Conservation (phyloP, 2,329 filamentous ascomycete genomes). For the Zalaria sp. region DNA sequence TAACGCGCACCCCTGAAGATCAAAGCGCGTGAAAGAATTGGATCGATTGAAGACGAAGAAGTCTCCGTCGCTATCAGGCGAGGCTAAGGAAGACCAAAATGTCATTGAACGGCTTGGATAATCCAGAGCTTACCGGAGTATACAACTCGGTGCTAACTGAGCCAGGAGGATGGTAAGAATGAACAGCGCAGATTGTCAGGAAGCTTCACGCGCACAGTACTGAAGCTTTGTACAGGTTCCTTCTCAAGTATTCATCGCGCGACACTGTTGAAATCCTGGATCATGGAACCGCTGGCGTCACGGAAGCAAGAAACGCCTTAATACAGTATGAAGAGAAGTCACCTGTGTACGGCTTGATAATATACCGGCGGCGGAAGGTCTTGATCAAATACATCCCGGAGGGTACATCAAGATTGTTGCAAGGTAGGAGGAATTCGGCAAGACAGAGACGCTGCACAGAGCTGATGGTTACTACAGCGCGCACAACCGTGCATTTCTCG, state of each 20-base stretch:
- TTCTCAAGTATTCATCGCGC: constrained; percentile 79
- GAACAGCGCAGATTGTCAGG: no score
- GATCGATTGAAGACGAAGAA: no score
- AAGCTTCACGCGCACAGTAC: background rate
- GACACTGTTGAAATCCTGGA: constrained; percentile 73
- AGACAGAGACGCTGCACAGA: background rate
- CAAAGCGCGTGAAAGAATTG: no score
- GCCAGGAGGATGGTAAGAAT: constrained; percentile 80
- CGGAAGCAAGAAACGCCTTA: constrained; percentile 68
- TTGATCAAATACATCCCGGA: constrained; percentile 88
- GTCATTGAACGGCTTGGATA: constrained; percentile 93
- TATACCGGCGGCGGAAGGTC: constrained; percentile 80
- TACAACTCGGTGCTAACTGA: constrained; percentile 68
- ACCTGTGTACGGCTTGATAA: constrained; percentile 81
- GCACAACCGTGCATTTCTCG: constrained; percentile 58
- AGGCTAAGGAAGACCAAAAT: constrained; percentile 33
- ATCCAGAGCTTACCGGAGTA: constrained; percentile 65
- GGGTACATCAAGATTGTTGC: constrained; percentile 74
- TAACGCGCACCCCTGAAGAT: no score
- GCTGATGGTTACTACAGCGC: constrained; percentile 42
- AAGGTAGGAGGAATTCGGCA: constrained; percentile 71
- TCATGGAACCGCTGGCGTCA: constrained; percentile 66
- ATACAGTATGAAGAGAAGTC: constrained; percentile 69
- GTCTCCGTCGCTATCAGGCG: background rate
- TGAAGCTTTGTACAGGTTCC: constrained; percentile 50